Base-by-base conservation (phyloP, 768 basidiomycete species). In the Leccinum boreale region DNA sequence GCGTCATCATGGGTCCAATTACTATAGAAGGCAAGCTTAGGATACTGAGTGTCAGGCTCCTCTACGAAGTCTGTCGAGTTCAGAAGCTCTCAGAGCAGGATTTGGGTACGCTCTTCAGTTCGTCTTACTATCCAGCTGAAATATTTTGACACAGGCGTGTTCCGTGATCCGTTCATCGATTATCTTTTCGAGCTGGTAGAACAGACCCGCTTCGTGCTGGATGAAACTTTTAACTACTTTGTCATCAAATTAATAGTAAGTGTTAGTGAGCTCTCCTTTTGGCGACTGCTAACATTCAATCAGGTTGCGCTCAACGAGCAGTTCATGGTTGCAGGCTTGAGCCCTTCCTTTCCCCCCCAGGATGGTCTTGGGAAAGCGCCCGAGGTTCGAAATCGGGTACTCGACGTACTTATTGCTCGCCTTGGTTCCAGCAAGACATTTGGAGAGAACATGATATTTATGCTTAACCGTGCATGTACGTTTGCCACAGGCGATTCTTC, bases 371-470 rank as follows among this genome's bases (percentile, higher is more conserved):
- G 61, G 67, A 63, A 72, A 65, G 52, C 62, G n/a, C 64, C 70
- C 6, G 81, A 85, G 54, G 71, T 73, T 15, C 78, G 81, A 57
- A 99, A 99, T 69, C 81, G 92, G 23, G 87, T 99, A 2, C 73
- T 98, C 52, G 79, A 84, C 21, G 86, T 96, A 0, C 78, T 99
- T 23, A 88, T 92, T 78, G 79, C 88, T n/a, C 85, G 94, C 19
- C 73, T 92, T 26, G 87, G 89, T 4, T 85, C 84, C n/a, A 91
- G 86, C 73, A 92, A 91, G 77, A 97, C 97, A 1, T 97, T 99
- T 67, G 94, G 95, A 4, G 95, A 94, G 75, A 99, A 98, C 70
- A 84, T 99, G 81, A 98, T 99, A 56, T 99, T 98, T 73, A 99
- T 99, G 90, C 78, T 99, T 47, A 98, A 99, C 67, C 86, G 97